Evolutionary conservation across 2,329 filamentous ascomycete genomes (phyloP).

Genomic region (Plectosphaerella plurivora): DNA sequence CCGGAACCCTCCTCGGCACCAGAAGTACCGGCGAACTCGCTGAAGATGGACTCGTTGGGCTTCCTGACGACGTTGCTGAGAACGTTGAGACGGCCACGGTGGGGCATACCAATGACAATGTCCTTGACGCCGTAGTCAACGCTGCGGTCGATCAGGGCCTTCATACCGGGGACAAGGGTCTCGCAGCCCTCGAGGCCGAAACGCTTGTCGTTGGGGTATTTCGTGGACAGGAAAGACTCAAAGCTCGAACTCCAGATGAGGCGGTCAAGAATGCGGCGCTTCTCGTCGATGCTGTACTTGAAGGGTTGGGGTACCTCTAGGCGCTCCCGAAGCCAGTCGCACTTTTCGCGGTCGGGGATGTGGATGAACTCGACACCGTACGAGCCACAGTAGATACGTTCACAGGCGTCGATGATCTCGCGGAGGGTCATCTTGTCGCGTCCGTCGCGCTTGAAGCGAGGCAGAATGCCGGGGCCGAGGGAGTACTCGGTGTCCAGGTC

Average conservation of each 20-base stretch:
- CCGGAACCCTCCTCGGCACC: constrained; percentile 92
- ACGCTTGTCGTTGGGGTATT: constrained; percentile 99
- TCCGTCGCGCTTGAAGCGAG: constrained; percentile 82
- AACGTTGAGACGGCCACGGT: constrained; percentile 96
- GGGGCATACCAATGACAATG: constrained; percentile 98
- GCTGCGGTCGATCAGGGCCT: constrained; percentile 95
- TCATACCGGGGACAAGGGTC: constrained; percentile 97
- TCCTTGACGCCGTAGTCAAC: constrained; percentile 99
- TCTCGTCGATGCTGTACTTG: constrained; percentile 97
- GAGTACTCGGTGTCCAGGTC: constrained; percentile 90
- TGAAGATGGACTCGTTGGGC: constrained; percentile 99
- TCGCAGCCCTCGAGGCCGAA: constrained; percentile 98
- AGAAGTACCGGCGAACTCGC: constrained; percentile 86
- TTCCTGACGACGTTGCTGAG: constrained; percentile 98
- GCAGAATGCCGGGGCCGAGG: constrained; percentile 90
- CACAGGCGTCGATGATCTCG: constrained; percentile 86
- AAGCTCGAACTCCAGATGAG: constrained; percentile 99
- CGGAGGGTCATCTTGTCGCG: constrained; percentile 95
- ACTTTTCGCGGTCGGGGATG: constrained; percentile 94
- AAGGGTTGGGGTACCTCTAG: constrained; percentile 92
- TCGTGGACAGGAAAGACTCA: constrained; percentile 89
- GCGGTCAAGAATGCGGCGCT: constrained; percentile 93
- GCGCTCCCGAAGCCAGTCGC: constrained; percentile 95
- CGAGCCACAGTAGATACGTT: constrained; percentile 95
- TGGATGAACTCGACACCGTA: constrained; percentile 99